phyloP scores from a whole-genome alignment of 345 rosid genomes.

The Noccaea bulbosa region DNA sequence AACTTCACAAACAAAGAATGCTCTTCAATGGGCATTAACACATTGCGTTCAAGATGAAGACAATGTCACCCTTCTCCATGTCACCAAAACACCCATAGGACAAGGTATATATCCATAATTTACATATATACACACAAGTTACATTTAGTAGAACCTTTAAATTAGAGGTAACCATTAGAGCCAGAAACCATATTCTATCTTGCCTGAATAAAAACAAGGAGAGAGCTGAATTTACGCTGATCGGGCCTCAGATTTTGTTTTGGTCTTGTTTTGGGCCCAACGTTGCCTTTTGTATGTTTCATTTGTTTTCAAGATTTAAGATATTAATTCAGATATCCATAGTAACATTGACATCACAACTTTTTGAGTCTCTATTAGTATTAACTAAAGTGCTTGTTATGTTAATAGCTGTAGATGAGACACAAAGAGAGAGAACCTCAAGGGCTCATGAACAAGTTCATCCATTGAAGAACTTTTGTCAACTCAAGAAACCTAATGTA shows the following conservation, averaged over 20 bases:
- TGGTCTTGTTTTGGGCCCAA: constrained; percentile 15
- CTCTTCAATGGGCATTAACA: constrained; percentile 94
- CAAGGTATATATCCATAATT: constrained; percentile 45
- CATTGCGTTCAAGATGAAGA: constrained; percentile 88
- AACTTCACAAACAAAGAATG: constrained; percentile 81
- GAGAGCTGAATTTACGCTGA: neutral
- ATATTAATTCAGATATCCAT: no score
- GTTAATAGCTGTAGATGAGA: constrained; percentile 47
- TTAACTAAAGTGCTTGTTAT: neutral
- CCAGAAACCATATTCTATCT: constrained; percentile 9
- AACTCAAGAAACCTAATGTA: constrained; percentile 86
- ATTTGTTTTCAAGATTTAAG: no score
- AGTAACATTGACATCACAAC: neutral
- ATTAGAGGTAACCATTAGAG: constrained; percentile 4
- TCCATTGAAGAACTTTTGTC: constrained; percentile 70
- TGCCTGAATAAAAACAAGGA: neutral
- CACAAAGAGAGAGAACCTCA: constrained; percentile 55
- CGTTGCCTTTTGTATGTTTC: no score
- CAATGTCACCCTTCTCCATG: constrained; percentile 69
- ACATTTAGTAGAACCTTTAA: neutral
- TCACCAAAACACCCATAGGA: constrained; percentile 48
- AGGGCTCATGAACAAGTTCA: constrained; percentile 63
- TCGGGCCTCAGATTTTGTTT: neutral
- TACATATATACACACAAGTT: neutral
- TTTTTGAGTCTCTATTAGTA: constrained; percentile 11